phyloP scores from a whole-genome alignment of 495 filamentous ascomycete species.

The Podospora anserina region DNA sequence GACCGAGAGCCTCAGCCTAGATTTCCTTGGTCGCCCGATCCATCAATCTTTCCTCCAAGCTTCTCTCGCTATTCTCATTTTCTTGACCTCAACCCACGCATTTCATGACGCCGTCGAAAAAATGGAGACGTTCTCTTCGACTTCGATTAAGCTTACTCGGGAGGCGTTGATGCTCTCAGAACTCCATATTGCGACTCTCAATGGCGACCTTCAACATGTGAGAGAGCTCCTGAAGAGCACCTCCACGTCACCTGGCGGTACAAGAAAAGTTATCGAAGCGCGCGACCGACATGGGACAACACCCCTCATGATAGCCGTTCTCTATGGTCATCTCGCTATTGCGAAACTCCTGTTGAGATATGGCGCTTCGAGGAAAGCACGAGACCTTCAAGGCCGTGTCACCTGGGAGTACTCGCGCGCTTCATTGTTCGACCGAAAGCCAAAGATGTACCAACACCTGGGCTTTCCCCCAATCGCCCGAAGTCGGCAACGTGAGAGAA shows the following conservation, averaged over 20 bases:
- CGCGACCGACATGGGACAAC: slow-evolving; percentile 10
- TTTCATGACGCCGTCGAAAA: too few relatives aligned
- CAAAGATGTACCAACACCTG: background rate
- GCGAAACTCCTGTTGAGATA: background rate
- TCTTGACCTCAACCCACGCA: background rate
- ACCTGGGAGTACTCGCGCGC: background rate
- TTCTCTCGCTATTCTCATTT: background rate
- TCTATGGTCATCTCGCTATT: slow-evolving; percentile 8
- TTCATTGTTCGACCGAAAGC: background rate
- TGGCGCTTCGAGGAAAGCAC: background rate
- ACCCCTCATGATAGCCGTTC: slow-evolving; percentile 15
- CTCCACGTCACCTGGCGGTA: background rate
- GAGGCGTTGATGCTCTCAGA: background rate
- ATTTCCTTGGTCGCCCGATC: background rate
- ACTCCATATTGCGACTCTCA: slow-evolving; percentile 10
- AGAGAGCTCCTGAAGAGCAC: background rate
- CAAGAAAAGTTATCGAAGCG: background rate
- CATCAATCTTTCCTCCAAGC: background rate
- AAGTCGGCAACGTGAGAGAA: background rate
- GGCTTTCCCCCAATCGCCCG: background rate
- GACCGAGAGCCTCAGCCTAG: too few relatives aligned
- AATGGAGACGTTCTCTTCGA: background rate
- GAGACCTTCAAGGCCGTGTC: background rate
- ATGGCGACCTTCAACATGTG: background rate
- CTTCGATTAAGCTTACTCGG: background rate